These are phyloP conservation scores for Pittosporum tobira DNA, from an alignment of 129 eudicot species.

Conservation along the genomic window DNA sequence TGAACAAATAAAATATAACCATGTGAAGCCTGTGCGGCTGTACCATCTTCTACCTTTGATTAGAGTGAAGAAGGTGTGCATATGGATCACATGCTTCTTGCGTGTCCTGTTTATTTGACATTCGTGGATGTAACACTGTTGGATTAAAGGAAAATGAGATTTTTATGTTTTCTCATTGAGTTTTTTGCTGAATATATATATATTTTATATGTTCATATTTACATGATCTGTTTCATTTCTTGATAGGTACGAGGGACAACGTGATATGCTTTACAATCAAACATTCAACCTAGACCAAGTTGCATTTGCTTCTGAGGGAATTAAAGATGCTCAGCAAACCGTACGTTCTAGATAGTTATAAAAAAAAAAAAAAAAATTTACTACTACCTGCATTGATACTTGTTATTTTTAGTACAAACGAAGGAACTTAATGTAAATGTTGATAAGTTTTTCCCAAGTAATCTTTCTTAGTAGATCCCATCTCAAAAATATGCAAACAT, in stretches of 20 bases:
- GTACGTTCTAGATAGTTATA: constrained; percentile 34
- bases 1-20: too few species aligned
- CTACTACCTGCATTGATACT: too few species aligned
- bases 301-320: constrained; percentile 91
- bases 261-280: constrained; percentile 94
- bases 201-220: background rate
- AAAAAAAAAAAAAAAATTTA: too few species aligned
- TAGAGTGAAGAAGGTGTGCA: background rate
- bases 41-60: too few species aligned
- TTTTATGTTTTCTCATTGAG: background rate
- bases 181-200: background rate
- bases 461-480: too few species aligned
- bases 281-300: constrained; percentile 91
- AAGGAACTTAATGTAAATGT: too few species aligned
- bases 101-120: background rate
- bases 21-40: too few species aligned
- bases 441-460: too few species aligned
- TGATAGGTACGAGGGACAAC: constrained; percentile 89
- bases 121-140: background rate
- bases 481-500: too few species aligned
- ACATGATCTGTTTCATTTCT: constrained; percentile 12
- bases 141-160: background rate
- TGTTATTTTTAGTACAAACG: too few species aligned
- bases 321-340: constrained; percentile 95
- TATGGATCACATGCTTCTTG: background rate